Percentiles rank a stretch among this genome's conserved stretches.
phyloP scores from a whole-genome alignment of 345 rosid species.

The Corymbia maculata region DNA sequence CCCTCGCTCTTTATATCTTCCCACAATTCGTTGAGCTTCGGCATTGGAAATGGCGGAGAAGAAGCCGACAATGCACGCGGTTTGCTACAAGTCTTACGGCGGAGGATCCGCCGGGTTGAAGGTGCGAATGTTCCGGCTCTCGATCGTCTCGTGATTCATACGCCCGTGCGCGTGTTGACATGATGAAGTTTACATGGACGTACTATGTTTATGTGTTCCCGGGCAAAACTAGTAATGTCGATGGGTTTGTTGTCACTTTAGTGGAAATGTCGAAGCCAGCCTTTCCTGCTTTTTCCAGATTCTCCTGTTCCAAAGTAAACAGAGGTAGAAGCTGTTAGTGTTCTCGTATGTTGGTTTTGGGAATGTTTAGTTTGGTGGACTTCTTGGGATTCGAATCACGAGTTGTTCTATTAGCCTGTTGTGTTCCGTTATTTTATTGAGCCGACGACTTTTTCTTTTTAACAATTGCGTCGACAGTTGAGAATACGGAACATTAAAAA shows the following conservation, averaged over 20 bases:
- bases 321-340: background rate
- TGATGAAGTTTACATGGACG: background rate
- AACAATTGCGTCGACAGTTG: background rate
- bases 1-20: background rate
- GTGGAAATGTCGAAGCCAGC: background rate
- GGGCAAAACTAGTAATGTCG: background rate
- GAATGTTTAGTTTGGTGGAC: background rate
- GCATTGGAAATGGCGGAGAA: slow-evolving; percentile 9
- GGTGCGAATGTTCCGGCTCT: slow-evolving; percentile 7
- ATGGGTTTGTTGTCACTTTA: background rate
- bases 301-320: background rate
- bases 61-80: slow-evolving; percentile 26
- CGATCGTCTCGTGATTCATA: background rate
- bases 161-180: background rate
- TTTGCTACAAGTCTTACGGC: slow-evolving; percentile 25
- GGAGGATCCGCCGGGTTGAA: slow-evolving; percentile 39
- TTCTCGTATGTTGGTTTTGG: background rate
- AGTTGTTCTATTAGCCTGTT: background rate
- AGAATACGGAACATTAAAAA: background rate
- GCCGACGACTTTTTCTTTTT: background rate
- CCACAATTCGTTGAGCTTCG: background rate
- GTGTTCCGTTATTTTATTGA: background rate
- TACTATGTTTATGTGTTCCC: background rate
- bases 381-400: background rate
- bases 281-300: background rate